Percentiles rank a stretch among this genome's conserved stretches.
These are phyloP conservation scores for Xanthoconium separans DNA, from an alignment of 1,284 basidiomycete genomes.

Conservation along the genomic window DNA sequence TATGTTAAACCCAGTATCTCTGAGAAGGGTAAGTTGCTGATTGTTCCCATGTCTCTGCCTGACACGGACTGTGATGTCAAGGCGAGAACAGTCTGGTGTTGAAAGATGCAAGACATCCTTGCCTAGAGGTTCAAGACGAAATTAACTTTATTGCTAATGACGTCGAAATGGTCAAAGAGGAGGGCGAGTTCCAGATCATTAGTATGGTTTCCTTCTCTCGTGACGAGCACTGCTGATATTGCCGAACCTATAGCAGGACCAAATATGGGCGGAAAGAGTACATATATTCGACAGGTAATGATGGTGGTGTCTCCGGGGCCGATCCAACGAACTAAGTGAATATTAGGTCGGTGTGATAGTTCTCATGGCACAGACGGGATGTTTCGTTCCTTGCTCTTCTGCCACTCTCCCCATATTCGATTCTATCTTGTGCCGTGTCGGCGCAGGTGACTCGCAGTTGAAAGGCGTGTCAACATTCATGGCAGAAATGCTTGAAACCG, in stretches of 20 bases:
- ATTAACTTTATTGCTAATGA: conserved; percentile 96
- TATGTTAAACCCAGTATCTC: conserved; percentile 83
- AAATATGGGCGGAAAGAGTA: conserved; percentile 96
- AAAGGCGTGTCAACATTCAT: conserved; percentile 99
- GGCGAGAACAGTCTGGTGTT: conserved; percentile 80
- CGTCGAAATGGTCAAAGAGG: conserved; percentile 84
- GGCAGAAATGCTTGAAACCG: conserved; percentile 99
- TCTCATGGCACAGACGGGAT: conserved; percentile 94
- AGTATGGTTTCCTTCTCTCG: conserved; percentile 45
- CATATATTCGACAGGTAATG: conserved; percentile 79
- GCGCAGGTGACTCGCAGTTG: conserved; percentile 95
- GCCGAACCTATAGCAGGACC: conserved; percentile 68
- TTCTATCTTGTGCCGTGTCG: conserved; percentile 94
- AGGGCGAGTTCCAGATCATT: conserved; percentile 87
- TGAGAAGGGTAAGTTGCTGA: conserved; percentile 58
- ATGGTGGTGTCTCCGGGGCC: not conserved
- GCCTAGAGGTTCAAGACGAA: conserved; percentile 95
- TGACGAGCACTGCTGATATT: conserved; percentile 1
- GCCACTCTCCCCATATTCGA: conserved; percentile 93
- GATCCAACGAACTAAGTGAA: conserved; percentile 1
- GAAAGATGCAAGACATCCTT: conserved; percentile 89
- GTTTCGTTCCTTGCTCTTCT: conserved; percentile 90
- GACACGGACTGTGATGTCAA: conserved; percentile 27
- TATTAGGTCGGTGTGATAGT: conserved; percentile 86
- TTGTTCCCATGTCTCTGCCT: not conserved